Conservation (phyloP, 768 basidiomycete genomes). For the Suillus bovinus region DNA sequence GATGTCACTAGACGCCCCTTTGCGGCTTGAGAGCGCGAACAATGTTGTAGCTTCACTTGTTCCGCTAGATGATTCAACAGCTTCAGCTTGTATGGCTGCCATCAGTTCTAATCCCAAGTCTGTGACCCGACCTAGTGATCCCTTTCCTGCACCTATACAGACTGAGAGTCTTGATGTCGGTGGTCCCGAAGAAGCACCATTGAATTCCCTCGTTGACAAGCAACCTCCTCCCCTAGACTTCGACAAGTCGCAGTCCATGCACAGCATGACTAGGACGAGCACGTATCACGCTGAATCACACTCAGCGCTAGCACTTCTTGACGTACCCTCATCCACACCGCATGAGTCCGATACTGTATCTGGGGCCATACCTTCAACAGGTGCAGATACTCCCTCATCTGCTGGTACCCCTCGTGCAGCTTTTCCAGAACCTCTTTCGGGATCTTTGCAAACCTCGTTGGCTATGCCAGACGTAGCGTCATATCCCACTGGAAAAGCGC, state of each 20-base stretch:
- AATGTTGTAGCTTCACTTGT: not conserved
- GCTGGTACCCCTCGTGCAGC: not conserved
- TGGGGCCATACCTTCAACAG: not conserved
- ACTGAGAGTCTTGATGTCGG: conserved; percentile 3
- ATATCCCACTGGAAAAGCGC: not conserved
- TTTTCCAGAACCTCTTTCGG: not conserved
- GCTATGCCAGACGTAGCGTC: not conserved
- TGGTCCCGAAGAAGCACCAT: conserved; percentile 21
- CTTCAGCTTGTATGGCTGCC: not conserved
- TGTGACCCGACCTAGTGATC: not conserved
- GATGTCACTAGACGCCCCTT: not conserved
- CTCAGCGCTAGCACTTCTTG: not conserved
- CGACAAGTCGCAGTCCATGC: conserved; percentile 12
- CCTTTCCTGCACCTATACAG: not conserved
- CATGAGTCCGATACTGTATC: not conserved
- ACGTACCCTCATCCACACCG: not conserved
- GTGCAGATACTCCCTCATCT: not conserved
- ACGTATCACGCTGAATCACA: not conserved
- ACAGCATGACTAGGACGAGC: not conserved
- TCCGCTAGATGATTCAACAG: not conserved
- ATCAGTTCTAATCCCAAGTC: not conserved
- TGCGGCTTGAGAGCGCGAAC: not conserved
- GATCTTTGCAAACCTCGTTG: not conserved
- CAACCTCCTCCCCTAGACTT: conserved; percentile 27
- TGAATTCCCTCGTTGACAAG: conserved; percentile 25